phyloP scores from a whole-genome alignment of 23 red algal species.

The Cyanidiococcus yangmingshanensis region DNA sequence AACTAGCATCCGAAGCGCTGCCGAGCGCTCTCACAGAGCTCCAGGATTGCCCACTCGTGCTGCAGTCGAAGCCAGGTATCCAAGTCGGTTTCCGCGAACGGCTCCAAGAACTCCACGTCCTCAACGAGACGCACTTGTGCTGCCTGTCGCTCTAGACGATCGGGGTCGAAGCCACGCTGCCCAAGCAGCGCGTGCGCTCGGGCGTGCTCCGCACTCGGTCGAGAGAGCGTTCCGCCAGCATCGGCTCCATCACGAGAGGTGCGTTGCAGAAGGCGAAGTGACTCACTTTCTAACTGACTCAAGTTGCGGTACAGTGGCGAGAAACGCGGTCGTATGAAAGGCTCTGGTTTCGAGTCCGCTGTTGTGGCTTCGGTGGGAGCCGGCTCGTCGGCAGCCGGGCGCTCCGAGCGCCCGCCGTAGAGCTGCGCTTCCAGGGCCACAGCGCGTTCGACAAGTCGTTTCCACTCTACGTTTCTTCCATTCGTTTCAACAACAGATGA shows the following conservation, averaged over 20 bases:
- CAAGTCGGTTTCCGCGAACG: slow-evolving; percentile 7
- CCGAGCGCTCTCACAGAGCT: neutral
- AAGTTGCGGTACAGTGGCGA: neutral
- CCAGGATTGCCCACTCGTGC: slow-evolving; percentile 5
- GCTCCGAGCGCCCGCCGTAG: neutral
- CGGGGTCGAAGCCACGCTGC: slow-evolving; percentile 4
- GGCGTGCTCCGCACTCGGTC: neutral
- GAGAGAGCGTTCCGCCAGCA: neutral
- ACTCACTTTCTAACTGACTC: neutral
- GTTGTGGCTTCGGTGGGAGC: neutral
- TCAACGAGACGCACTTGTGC: neutral
- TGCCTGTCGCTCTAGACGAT: neutral
- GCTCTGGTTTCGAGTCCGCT: neutral
- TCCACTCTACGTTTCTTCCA: neutral
- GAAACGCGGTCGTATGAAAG: neutral
- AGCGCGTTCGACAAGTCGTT: slow-evolving; percentile 2
- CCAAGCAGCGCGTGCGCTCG: neutral
- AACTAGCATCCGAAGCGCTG: neutral
- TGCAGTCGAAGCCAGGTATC: neutral
- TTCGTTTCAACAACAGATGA: neutral
- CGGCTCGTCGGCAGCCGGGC: neutral
- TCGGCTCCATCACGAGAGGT: neutral
- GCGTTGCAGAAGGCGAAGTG: neutral
- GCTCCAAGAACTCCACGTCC: neutral
- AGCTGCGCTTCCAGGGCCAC: slow-evolving; percentile 6